Percentiles rank a stretch among this genome's conserved stretches.
Conservation (phyloP, 306 rosid species). For the Senna tora region DNA sequence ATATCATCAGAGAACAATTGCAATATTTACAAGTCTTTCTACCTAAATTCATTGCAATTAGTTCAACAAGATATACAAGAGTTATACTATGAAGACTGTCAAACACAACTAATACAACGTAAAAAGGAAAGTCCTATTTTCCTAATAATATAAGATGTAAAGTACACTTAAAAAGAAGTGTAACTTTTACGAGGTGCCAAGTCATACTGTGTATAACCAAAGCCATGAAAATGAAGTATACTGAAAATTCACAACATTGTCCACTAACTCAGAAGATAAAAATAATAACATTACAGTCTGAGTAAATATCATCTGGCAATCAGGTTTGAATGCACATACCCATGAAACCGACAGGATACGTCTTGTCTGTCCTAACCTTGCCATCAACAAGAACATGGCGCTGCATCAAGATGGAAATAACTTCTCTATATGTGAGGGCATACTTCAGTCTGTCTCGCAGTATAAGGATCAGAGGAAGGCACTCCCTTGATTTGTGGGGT, state of each 20-base stretch:
- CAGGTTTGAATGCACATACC: conserved; percentile 36
- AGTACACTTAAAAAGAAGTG: background rate
- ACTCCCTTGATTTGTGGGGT: conserved; percentile 67
- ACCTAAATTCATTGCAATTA: background rate
- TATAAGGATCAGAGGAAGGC: conserved; percentile 64
- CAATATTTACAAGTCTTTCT: background rate
- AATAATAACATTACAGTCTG: background rate
- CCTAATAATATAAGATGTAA: background rate
- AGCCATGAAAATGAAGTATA: background rate
- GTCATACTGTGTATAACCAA: too few relatives aligned
- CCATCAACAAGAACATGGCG: conserved; percentile 63
- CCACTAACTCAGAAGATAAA: background rate
- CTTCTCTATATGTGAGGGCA: conserved; percentile 69
- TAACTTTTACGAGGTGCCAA: background rate
- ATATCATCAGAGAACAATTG: conserved; percentile 24
- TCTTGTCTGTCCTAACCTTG: conserved; percentile 62
- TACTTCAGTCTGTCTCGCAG: conserved; percentile 60
- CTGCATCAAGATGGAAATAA: conserved; percentile 62
- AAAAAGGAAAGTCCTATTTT: background rate
- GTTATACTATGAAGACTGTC: too few relatives aligned
- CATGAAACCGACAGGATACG: conserved; percentile 62
- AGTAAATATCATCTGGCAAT: background rate
- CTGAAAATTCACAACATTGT: background rate
- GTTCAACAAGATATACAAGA: background rate
- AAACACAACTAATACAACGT: background rate